Evolutionary conservation across 2,329 filamentous ascomycete species (phyloP), one percentile per base, ranked within the genome.

Genomic region (Westerdykella aurantiaca): DNA sequence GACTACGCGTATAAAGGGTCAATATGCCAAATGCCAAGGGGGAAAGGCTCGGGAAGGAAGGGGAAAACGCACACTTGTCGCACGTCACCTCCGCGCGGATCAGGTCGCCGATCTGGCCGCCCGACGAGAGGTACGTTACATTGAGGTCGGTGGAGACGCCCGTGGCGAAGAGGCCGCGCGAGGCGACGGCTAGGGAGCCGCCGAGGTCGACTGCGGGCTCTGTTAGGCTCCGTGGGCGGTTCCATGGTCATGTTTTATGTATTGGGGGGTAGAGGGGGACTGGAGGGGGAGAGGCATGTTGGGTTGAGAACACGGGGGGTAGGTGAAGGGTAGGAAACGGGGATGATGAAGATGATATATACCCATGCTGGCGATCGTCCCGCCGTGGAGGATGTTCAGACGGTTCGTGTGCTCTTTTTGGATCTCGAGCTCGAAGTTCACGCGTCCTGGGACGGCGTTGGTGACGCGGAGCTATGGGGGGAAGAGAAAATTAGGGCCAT

Each of bases 401-500:
- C 86, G 82, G 60, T 91, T 91, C 84, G 85, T 89, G 57, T 90
- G 86, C 48, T 88, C 77, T 51, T 84, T 82, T 41, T 82, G 71
- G 48, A 91, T 86, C 50, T 85, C 78, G 9, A 91, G 71, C 60
- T 89, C 85, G 62, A 91, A 89, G 48, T 86, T 78, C 17, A 91
- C 86, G 43, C 73, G 76, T 31, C 86, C 86, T 0, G 80, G 75
- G 5, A 73, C 65, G 2, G 85, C 86, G 47, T 76, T 73, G 10
- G 79, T 79, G 34, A 90, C 72, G 34, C 82, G 78, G 48, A 91
- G 76, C 83, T 89, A 17, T 29, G 25, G 25, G 10, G 11, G 25
- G 3, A 9, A 7, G 11, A 4, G 21, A 37, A 42, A 23, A 17
- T 37, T 17, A 38, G 42, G 18, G 17, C n/a, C 31, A 25, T 18